Percentiles rank a stretch among this genome's conserved stretches.
phyloP scores from a whole-genome alignment of 2,329 filamentous ascomycete species.

The Fusarium pininemorale region DNA sequence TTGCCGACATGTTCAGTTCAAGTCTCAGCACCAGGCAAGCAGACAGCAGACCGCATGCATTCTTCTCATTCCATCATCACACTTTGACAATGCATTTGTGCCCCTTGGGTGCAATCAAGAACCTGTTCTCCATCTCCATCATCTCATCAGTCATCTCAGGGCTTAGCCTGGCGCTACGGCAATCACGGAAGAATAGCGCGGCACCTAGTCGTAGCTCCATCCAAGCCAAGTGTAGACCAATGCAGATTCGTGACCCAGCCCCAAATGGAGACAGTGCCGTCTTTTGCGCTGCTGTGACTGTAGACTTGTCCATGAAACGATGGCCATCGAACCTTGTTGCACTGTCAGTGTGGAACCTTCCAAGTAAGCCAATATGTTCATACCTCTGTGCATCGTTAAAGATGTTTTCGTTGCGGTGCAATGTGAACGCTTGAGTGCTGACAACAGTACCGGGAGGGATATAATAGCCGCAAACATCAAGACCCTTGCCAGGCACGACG shows the following conservation, averaged over 20 bases:
- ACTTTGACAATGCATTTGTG: background rate
- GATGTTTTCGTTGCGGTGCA: background rate
- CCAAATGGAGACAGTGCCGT: slow-evolving; percentile 11
- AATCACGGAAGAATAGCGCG: slow-evolving; percentile 24
- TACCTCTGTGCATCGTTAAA: background rate
- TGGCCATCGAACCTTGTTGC: background rate
- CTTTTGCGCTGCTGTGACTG: background rate
- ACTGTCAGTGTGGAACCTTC: rapidly evolving
- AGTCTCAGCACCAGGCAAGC: too few relatives aligned
- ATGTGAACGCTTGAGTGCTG: slow-evolving; percentile 19
- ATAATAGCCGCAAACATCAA: background rate
- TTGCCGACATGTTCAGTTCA: too few relatives aligned
- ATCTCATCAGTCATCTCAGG: background rate
- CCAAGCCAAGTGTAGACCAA: slow-evolving; percentile 24
- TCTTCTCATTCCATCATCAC: rapidly evolving
- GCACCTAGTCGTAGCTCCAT: slow-evolving; percentile 23
- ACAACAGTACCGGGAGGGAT: background rate
- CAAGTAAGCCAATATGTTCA: rapidly evolving
- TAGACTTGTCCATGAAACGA: background rate
- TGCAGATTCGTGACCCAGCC: slow-evolving; percentile 10
- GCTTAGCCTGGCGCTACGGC: background rate
- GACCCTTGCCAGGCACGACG: background rate
- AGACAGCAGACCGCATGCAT: too few relatives aligned
- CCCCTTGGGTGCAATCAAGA: background rate
- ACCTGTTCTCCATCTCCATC: slow-evolving; percentile 23